Percentiles rank a stretch among this genome's conserved stretches.
phyloP scores from a whole-genome alignment of 1,139 yeast species.

The Lodderomyces theae region DNA sequence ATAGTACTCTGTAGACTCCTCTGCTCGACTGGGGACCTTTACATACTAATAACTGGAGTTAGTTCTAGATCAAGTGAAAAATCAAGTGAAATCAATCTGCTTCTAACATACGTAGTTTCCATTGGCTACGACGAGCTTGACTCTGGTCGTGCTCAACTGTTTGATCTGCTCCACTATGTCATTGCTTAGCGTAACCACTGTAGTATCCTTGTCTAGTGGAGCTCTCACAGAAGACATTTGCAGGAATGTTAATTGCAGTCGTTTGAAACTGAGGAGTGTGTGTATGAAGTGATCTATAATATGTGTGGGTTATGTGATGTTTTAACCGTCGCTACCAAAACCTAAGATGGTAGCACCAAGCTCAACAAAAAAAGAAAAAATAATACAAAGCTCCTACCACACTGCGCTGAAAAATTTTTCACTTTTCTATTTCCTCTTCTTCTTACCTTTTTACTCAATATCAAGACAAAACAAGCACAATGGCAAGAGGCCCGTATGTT shows the following conservation, averaged over 20 bases:
- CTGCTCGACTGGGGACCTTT: not conserved
- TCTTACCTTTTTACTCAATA: not conserved
- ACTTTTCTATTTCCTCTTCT: slow-evolving; percentile 4
- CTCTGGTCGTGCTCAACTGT: slow-evolving; percentile 15
- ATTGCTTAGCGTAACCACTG: slow-evolving; percentile 24
- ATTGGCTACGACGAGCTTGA: slow-evolving; percentile 36
- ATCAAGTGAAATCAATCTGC: too few species aligned
- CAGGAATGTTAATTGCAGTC: too few species aligned
- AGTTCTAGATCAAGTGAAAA: not conserved
- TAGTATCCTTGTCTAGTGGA: slow-evolving; percentile 10
- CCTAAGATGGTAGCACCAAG: too few species aligned
- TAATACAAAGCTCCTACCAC: too few species aligned
- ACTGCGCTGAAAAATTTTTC: slow-evolving; percentile 11
- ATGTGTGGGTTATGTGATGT: not conserved
- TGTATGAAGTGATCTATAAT: not conserved
- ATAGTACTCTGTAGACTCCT: slow-evolving; percentile 17
- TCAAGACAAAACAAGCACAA: slow-evolving; percentile 4
- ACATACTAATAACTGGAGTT: not conserved
- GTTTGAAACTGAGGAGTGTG: not conserved
- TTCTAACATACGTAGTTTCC: slow-evolving; percentile 34
- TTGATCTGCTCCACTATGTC: slow-evolving; percentile 25
- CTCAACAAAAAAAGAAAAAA: too few species aligned
- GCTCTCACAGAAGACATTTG: not conserved
- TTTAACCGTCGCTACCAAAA: not conserved
- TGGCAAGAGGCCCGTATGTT: slow-evolving; percentile 23